Conservation (phyloP, 1,284 basidiomycete species). For the Coniferiporia sulphurascens region DNA sequence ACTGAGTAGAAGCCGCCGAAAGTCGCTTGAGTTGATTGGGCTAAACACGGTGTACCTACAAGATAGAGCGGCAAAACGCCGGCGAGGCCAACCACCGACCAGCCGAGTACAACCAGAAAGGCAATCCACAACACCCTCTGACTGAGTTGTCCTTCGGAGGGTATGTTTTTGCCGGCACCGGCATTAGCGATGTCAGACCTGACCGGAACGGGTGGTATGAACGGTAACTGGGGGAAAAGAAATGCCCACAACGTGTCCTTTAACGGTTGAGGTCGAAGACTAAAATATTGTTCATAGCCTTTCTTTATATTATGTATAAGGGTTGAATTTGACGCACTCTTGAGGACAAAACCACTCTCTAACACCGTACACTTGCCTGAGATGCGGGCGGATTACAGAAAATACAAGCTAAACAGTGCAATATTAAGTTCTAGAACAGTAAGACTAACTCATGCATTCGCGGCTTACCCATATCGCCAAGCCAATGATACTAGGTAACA, state of each 20-base stretch:
- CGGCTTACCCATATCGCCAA: slow-evolving; percentile 60
- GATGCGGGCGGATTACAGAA: slow-evolving; percentile 59
- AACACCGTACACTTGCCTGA: slow-evolving; percentile 63
- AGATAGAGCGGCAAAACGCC: slow-evolving; percentile 70
- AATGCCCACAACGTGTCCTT: slow-evolving; percentile 57
- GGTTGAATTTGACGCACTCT: slow-evolving; percentile 43
- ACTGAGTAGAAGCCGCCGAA: slow-evolving; percentile 61
- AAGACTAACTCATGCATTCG: neutral
- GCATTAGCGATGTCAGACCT: slow-evolving; percentile 51
- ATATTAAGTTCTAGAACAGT: neutral
- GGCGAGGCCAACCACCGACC: slow-evolving; percentile 61
- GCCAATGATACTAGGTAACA: slow-evolving; percentile 53
- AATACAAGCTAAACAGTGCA: slow-evolving; percentile 49
- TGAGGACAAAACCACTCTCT: slow-evolving; percentile 71
- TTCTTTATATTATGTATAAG: neutral
- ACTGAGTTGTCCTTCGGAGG: slow-evolving; percentile 67
- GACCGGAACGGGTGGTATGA: slow-evolving; percentile 57
- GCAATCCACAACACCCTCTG: slow-evolving; percentile 64
- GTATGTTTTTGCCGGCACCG: slow-evolving; percentile 37
- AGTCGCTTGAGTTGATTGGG: slow-evolving; percentile 39
- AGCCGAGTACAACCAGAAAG: slow-evolving; percentile 57
- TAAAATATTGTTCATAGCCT: slow-evolving; percentile 25
- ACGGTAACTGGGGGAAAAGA: slow-evolving; percentile 61
- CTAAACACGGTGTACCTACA: slow-evolving; percentile 62
- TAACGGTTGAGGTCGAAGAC: slow-evolving; percentile 59